These are phyloP conservation scores for Aspergillus ibericus DNA, from an alignment of 2,329 filamentous ascomycete genomes.

Conservation along the genomic window DNA sequence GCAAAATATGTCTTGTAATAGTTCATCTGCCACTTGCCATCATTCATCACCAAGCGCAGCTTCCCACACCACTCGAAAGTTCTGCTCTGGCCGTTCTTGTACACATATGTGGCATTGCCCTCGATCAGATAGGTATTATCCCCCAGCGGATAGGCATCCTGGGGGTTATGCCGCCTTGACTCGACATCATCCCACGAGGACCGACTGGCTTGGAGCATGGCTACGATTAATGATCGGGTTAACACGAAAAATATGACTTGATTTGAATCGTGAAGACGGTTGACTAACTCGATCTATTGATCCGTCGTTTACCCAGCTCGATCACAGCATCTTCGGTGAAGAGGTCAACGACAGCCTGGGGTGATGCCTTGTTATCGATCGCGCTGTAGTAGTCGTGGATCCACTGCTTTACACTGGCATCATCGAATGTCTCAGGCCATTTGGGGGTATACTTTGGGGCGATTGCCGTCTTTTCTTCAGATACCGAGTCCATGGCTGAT, in stretches of 20 bases:
- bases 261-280: neutral
- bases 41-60: neutral
- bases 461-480: neutral
- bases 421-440: neutral
- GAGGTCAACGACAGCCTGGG: neutral
- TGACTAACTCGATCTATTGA: neutral
- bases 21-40: neutral
- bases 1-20: conserved; percentile 1
- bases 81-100: neutral
- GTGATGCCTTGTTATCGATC: neutral
- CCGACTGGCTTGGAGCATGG: neutral
- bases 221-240: neutral
- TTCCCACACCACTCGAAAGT: neutral
- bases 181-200: neutral
- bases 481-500: neutral
- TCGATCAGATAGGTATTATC: neutral
- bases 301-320: neutral
- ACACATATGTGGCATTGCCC: neutral
- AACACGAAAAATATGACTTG: neutral
- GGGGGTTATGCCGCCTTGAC: neutral
- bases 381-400: neutral
- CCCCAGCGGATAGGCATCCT: neutral
- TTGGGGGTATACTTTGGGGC: neutral
- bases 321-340: neutral
- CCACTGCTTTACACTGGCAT: neutral